Evolutionary conservation across 208 protist genomes (phyloP), one percentile per base, ranked within the genome.

Genomic region (Acanthamoeba sp.): DNA sequence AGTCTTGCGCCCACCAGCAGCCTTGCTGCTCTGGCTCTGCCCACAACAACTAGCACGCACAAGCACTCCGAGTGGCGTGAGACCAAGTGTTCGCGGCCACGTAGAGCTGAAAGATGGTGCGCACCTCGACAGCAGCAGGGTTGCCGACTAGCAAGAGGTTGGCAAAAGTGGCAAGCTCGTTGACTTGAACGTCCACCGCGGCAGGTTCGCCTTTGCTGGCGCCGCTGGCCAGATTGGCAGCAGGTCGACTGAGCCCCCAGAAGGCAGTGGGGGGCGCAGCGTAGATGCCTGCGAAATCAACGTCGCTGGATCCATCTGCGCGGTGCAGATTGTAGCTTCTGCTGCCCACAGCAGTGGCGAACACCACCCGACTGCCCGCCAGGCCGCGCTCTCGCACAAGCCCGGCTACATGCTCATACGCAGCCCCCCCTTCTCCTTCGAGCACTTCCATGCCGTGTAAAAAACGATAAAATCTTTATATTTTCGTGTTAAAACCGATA

Each of bases 51-150:
- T 84, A n/a, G n/a, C n/a, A n/a, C n/a, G n/a, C n/a, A n/a, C n/a
- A n/a, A n/a, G n/a, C n/a, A n/a, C n/a, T n/a, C n/a, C n/a, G n/a
- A n/a, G n/a, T n/a, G n/a, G n/a, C n/a, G n/a, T n/a, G n/a, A 55
- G 48, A 16, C 48, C 16, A 6, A 6, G 10, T 55, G 10, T 55
- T 55, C n/a, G n/a, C n/a, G n/a, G n/a, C n/a, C n/a, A n/a, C n/a
- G n/a, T n/a, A n/a, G n/a, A n/a, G n/a, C n/a, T n/a, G n/a, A n/a
- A n/a, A n/a, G n/a, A n/a, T n/a, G n/a, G 52, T 20, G 52, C 52
- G 59, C 57, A 84, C 73, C 73, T 84, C 73, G 20, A 84, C 73
- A 38, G 73, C 73, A 14, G 73, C 73, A 84, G 73, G 73, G 73
- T 84, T 84, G 34, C 73, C 73, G 9, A 5, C 55, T 0, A 84